A percentile compares a stretch with the other conserved stretches of the same genome.
phyloP scores from a whole-genome alignment of 192 early-diverging fungal genomes.

The Backusella luteola region DNA sequence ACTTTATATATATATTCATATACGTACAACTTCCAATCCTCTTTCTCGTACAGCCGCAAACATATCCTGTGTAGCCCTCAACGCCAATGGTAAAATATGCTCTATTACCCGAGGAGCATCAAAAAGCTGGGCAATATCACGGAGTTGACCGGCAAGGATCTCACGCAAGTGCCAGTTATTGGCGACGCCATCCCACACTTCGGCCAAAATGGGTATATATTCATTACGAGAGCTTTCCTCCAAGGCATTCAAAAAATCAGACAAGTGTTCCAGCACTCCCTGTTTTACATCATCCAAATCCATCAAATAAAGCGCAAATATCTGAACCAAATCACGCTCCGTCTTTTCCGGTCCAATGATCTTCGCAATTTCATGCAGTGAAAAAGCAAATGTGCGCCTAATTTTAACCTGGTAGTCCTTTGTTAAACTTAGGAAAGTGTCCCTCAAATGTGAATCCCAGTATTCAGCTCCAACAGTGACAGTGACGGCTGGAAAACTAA shows the following conservation, averaged over 20 bases:
- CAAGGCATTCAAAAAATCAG: constrained; percentile 63
- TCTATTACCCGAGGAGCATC: constrained; percentile 58
- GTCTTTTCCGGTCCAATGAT: constrained; percentile 55
- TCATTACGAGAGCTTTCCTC: constrained; percentile 58
- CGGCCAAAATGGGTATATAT: constrained; percentile 61
- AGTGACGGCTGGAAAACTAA: constrained; percentile 60
- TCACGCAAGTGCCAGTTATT: constrained; percentile 74
- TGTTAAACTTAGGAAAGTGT: constrained; percentile 42
- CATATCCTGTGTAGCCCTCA: constrained; percentile 52
- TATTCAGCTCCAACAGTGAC: constrained; percentile 52
- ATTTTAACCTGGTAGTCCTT: constrained; percentile 54
- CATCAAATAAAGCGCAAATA: constrained; percentile 51
- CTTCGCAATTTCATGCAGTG: constrained; percentile 55
- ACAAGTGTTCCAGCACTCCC: constrained; percentile 64
- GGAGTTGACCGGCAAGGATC: constrained; percentile 64
- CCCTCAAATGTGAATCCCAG: constrained; percentile 56
- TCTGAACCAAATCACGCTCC: constrained; percentile 49
- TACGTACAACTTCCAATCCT: constrained; percentile 44
- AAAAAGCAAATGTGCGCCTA: constrained; percentile 56
- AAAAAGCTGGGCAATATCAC: constrained; percentile 60
- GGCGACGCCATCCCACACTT: constrained; percentile 68
- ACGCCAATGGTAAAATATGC: constrained; percentile 65
- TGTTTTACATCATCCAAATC: constrained; percentile 68
- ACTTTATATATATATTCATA: background rate
- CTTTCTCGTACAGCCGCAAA: constrained; percentile 56